These are phyloP conservation scores for Solanum lycopersicoides DNA, from an alignment of 257 asterid species.

Conservation along the genomic window DNA sequence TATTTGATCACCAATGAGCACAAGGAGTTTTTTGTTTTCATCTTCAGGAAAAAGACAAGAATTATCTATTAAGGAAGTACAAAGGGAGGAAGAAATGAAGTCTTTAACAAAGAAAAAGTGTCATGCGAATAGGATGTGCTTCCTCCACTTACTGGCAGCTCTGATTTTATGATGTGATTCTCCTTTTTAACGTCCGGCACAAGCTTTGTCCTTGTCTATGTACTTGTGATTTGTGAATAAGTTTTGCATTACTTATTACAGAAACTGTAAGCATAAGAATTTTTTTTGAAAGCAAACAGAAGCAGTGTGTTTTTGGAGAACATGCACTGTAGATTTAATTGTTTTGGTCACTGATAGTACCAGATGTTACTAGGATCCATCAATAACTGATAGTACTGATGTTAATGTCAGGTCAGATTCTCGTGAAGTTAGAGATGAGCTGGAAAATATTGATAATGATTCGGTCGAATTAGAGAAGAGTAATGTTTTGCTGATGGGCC, in stretches of 20 bases:
- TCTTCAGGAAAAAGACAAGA: background rate
- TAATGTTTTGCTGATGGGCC: conserved; percentile 86
- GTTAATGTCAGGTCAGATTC: conserved; percentile 32
- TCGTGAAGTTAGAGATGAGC: conserved; percentile 20
- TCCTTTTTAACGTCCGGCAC: background rate
- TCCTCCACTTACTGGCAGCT: background rate
- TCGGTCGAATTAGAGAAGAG: conserved; percentile 90
- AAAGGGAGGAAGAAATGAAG: background rate
- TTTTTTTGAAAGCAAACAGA: background rate
- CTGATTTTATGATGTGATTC: background rate
- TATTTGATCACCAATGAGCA: background rate
- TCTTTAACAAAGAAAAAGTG: background rate
- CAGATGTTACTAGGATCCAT: background rate
- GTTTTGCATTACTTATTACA: background rate
- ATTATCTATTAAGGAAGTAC: background rate
- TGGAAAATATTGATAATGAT: conserved; percentile 31
- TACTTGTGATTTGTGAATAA: background rate
- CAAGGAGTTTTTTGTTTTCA: background rate
- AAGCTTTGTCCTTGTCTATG: background rate
- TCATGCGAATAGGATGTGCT: background rate
- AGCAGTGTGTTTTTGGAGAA: background rate
- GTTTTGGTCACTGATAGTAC: background rate
- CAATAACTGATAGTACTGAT: background rate
- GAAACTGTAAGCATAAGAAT: background rate
- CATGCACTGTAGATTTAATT: background rate